These are phyloP conservation scores for Crotalaria pallida DNA, from an alignment of 306 rosid species.

Conservation along the genomic window DNA sequence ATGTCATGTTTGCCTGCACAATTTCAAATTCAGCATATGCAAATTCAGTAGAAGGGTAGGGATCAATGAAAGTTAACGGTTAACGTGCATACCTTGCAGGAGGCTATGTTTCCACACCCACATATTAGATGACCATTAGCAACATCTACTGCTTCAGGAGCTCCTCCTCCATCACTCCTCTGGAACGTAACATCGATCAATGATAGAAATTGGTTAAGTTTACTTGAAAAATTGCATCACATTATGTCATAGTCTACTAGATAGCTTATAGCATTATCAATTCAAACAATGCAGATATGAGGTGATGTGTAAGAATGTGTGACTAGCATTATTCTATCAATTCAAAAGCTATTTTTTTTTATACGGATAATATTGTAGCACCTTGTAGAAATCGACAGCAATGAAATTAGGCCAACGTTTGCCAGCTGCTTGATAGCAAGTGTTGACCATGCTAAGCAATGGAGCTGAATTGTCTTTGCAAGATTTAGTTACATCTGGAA, in stretches of 20 bases:
- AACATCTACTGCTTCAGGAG: conserved; percentile 54
- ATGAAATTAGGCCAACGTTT: conserved; percentile 84
- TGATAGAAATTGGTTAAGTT: neutral
- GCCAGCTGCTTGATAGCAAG: conserved; percentile 59
- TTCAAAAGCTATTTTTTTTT: neutral
- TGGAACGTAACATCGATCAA: conserved; percentile 33
- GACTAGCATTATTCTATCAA: neutral
- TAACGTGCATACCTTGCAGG: conserved; percentile 57
- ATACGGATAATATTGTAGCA: neutral
- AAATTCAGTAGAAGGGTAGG: neutral
- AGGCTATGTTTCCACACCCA: conserved; percentile 57
- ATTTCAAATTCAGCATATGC: neutral
- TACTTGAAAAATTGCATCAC: neutral
- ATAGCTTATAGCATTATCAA: neutral
- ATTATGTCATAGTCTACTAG: neutral
- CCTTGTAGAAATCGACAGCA: conserved; percentile 83
- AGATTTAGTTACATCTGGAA: conserved; percentile 37
- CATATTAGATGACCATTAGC: conserved; percentile 60
- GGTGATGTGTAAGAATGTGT: neutral
- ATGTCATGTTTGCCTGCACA: conserved; percentile 53
- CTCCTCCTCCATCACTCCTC: conserved; percentile 87
- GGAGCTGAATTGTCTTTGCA: conserved; percentile 75
- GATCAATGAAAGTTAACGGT: neutral
- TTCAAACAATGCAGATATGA: neutral
- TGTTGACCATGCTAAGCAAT: conserved; percentile 56